Evolutionary conservation across 2,329 filamentous ascomycete species (phyloP).

Genomic region (Purpureocillium lavendulum): DNA sequence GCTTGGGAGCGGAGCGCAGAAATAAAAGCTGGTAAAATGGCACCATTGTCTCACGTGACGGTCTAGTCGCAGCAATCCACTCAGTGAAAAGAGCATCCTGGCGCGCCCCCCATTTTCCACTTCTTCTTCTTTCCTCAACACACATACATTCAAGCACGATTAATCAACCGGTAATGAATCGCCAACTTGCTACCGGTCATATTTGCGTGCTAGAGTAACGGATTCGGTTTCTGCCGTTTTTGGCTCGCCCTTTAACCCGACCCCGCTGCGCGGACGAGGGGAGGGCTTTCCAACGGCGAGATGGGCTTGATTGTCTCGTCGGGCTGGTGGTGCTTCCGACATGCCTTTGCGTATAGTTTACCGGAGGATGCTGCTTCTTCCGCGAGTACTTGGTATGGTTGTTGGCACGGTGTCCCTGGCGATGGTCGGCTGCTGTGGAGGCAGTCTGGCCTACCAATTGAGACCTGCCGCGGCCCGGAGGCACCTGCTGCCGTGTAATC

Average conservation of each 20-base stretch:
- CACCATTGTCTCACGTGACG: constrained; percentile 16
- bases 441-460: too few species aligned
- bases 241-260: constrained; percentile 7
- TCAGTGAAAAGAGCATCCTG: too few species aligned
- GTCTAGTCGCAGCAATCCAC: neutral
- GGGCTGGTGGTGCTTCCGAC: constrained; percentile 21
- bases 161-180: constrained; percentile 51
- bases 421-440: too few species aligned
- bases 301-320: constrained; percentile 12
- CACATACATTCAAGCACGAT: constrained; percentile 43
- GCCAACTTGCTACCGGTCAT: constrained; percentile 48
- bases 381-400: too few species aligned
- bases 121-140: constrained; percentile 24
- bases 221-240: constrained; percentile 16
- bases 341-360: constrained; percentile 8
- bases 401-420: too few species aligned
- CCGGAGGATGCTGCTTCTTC: neutral
- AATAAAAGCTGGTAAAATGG: too few species aligned
- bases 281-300: constrained; percentile 5
- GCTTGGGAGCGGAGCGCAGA: neutral
- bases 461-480: too few species aligned
- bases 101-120: neutral
- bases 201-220: constrained; percentile 50
- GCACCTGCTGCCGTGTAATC: too few species aligned
- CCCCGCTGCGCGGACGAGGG: too few species aligned